Conservation (phyloP, 305 asterid genomes). For the Fraxinus greggii region DNA sequence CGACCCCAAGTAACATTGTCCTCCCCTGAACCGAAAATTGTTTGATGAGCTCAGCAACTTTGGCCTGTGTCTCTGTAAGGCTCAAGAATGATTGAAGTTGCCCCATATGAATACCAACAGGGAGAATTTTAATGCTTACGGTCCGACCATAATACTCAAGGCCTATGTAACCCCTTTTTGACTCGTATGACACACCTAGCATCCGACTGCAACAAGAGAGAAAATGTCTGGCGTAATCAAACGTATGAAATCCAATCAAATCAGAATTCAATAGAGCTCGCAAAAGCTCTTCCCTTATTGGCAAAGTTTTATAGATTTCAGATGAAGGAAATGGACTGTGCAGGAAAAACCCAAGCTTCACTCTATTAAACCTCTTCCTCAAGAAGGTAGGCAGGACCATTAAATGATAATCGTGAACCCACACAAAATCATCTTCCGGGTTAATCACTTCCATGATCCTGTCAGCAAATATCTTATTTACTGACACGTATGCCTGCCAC, state of each 20-base stretch:
- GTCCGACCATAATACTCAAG: constrained; percentile 85
- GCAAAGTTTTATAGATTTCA: constrained; percentile 77
- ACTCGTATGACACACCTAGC: constrained; percentile 78
- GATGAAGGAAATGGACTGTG: constrained; percentile 89
- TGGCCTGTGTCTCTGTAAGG: constrained; percentile 57
- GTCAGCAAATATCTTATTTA: constrained; percentile 84
- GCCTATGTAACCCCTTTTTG: constrained; percentile 87
- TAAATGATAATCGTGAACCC: constrained; percentile 87
- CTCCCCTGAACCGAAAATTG: constrained; percentile 56
- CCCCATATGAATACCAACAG: constrained; percentile 87
- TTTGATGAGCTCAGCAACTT: constrained; percentile 59
- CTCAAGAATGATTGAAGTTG: constrained; percentile 73
- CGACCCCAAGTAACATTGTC: constrained; percentile 77
- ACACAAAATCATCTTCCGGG: constrained; percentile 86
- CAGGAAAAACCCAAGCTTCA: constrained; percentile 80
- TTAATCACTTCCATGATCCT: constrained; percentile 90
- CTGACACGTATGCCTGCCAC: constrained; percentile 94
- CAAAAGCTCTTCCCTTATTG: constrained; percentile 72
- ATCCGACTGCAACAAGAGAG: constrained; percentile 85
- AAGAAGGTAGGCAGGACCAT: constrained; percentile 87
- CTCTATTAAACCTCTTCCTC: constrained; percentile 84
- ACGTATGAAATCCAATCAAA: constrained; percentile 81
- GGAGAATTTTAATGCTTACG: constrained; percentile 81
- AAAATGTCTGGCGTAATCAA: constrained; percentile 83
- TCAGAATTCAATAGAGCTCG: constrained; percentile 72